phyloP scores from a whole-genome alignment of 768 basidiomycete species.

The Agaricus bisporus region DNA sequence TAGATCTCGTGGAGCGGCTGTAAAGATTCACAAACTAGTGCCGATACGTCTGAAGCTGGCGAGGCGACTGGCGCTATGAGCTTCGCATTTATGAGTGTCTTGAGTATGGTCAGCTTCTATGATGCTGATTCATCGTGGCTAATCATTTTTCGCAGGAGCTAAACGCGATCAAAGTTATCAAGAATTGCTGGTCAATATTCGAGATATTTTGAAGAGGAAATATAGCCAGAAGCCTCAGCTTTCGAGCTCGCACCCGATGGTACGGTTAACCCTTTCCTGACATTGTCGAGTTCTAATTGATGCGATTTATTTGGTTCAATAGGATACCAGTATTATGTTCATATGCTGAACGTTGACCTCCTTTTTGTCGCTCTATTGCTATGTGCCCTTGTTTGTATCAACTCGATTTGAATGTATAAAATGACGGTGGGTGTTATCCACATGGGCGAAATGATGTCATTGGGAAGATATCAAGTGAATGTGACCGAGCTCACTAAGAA shows the following conservation, averaged over 20 bases:
- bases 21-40: constrained; percentile 79
- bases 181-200: constrained; percentile 32
- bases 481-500: no score
- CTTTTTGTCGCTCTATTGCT: neutral
- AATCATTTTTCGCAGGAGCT: constrained; percentile 21
- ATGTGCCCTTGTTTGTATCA: neutral
- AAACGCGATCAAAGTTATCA: constrained; percentile 38
- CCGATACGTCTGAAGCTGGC: constrained; percentile 64
- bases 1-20: constrained; percentile 87
- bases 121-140: neutral
- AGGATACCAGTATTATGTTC: constrained; percentile 26
- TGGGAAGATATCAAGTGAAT: no score
- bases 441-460: no score
- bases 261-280: constrained; percentile 17
- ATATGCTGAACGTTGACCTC: constrained; percentile 16
- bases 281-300: neutral
- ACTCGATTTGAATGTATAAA: no score
- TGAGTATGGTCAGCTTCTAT: constrained; percentile 31
- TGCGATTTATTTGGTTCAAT: neutral
- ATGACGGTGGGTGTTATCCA: no score
- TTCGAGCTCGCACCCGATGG: constrained; percentile 33
- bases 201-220: constrained; percentile 31
- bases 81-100: constrained; percentile 52
- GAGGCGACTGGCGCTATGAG: constrained; percentile 77
- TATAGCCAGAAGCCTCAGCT: constrained; percentile 42